Evolutionary conservation across 1,139 yeast species (phyloP), one percentile per base, ranked within the genome.

Genomic region (Kurtzmaniella quercitrusa): DNA sequence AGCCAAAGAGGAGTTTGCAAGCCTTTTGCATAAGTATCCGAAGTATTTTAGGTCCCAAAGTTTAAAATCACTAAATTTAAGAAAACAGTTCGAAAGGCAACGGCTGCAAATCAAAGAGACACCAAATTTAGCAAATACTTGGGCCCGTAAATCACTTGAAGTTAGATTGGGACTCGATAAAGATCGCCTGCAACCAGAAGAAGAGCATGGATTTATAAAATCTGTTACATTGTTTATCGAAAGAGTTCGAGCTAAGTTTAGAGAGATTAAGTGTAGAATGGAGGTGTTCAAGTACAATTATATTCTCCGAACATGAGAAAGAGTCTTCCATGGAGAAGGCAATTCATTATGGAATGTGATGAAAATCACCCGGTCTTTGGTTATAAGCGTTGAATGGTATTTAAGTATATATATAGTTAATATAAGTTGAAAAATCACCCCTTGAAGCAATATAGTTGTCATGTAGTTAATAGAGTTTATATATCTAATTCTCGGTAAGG

Each of bases 401-500:
- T n/a, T n/a, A n/a, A n/a, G n/a, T n/a, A 17, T 34, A 34, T 16
- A 17, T 17, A 11, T 41, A 39, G 40, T 45, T 27, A 23, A 17
- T 39, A 40, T 29, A 39, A 12, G 25, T 37, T 40, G 16, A n/a
- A n/a, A n/a, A n/a, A n/a, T n/a, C n/a, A n/a, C n/a, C n/a, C n/a
- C n/a, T n/a, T n/a, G n/a, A n/a, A n/a, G n/a, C n/a, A n/a, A n/a
- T n/a, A n/a, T n/a, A n/a, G n/a, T n/a, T n/a, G n/a, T n/a, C n/a
- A n/a, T n/a, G n/a, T n/a, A n/a, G n/a, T n/a, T n/a, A n/a, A n/a
- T n/a, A n/a, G n/a, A n/a, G n/a, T n/a, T n/a, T n/a, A n/a, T n/a
- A n/a, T 10, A 14, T 11, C 16, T 37, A 15, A 18, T 37, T 9
- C 21, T 38, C 45, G n/a, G 57, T 60, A 40, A 69, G 54, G 46